Evolutionary conservation across 2,329 filamentous ascomycete genomes (phyloP).

Genomic region (Exophiala phaeomuriformis): DNA sequence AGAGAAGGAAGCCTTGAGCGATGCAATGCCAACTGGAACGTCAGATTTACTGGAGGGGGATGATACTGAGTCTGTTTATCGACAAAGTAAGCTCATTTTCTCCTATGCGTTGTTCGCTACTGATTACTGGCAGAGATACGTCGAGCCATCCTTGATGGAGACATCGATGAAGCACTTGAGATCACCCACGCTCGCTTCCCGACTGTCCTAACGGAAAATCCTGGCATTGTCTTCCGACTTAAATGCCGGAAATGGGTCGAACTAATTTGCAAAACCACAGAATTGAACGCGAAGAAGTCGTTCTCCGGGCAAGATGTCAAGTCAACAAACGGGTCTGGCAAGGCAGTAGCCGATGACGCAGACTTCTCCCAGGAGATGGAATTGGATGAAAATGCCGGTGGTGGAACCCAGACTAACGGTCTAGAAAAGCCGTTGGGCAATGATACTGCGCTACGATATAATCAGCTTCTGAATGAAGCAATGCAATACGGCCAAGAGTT

Average conservation of each 20-base stretch:
- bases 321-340: slow-evolving; percentile 37
- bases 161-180: slow-evolving; percentile 85
- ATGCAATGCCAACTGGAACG: slow-evolving; percentile 51
- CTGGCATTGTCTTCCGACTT: slow-evolving; percentile 79
- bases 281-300: slow-evolving; percentile 49
- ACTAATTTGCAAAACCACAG: slow-evolving; percentile 72
- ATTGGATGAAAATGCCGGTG: slow-evolving; percentile 40
- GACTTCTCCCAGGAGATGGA: slow-evolving; percentile 52
- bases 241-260: slow-evolving; percentile 91
- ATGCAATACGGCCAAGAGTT: slow-evolving; percentile 74
- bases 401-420: slow-evolving; percentile 24
- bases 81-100: slow-evolving; percentile 61
- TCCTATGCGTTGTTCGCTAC: slow-evolving; percentile 3
- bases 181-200: slow-evolving; percentile 73
- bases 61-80: slow-evolving; percentile 75
- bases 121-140: slow-evolving; percentile 60
- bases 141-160: slow-evolving; percentile 77
- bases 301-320: slow-evolving; percentile 30
- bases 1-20: slow-evolving; percentile 63
- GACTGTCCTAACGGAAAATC: slow-evolving; percentile 68
- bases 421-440: slow-evolving; percentile 30
- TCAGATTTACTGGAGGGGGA: slow-evolving; percentile 50
- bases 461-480: slow-evolving; percentile 58
- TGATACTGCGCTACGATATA: slow-evolving; percentile 33
- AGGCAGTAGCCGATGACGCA: slow-evolving; percentile 27